phyloP scores from a whole-genome alignment of 2,329 filamentous ascomycete species.

The Claviceps humidiphila region DNA sequence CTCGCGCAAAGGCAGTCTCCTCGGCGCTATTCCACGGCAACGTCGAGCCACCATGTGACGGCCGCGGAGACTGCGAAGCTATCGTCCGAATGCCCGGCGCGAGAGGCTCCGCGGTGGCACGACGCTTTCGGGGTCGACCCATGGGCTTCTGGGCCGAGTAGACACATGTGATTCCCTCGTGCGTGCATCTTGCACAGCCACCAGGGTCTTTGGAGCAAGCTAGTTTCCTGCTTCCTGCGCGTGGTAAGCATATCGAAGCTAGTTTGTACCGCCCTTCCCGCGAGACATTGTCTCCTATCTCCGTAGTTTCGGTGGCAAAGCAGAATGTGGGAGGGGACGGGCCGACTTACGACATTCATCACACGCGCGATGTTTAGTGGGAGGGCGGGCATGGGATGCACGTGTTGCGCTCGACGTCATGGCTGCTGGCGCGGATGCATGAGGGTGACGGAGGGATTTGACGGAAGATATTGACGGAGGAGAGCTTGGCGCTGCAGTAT shows the following conservation, averaged over 20 bases:
- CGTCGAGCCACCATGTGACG: no score
- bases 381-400: conserved; percentile 6
- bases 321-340: neutral
- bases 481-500: neutral
- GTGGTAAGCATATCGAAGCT: conserved; percentile 7
- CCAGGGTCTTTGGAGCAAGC: conserved; percentile 50
- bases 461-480: no score
- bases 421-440: neutral
- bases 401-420: neutral
- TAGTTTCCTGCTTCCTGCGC: conserved; percentile 46
- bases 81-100: no score
- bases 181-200: conserved; percentile 45
- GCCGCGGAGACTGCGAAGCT: no score
- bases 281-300: neutral
- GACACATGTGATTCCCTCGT: conserved; percentile 42
- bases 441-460: neutral
- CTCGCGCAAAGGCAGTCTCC: conserved; percentile 4
- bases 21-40: neutral
- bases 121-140: conserved; percentile 23
- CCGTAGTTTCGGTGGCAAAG: neutral
- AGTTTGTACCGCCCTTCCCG: neutral
- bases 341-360: conserved; percentile 49
- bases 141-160: conserved; percentile 55
- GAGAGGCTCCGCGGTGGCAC: no score
- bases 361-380: conserved; percentile 46